Evolutionary conservation across 345 rosid species (phyloP).

Genomic region (Clarkia xantiana): DNA sequence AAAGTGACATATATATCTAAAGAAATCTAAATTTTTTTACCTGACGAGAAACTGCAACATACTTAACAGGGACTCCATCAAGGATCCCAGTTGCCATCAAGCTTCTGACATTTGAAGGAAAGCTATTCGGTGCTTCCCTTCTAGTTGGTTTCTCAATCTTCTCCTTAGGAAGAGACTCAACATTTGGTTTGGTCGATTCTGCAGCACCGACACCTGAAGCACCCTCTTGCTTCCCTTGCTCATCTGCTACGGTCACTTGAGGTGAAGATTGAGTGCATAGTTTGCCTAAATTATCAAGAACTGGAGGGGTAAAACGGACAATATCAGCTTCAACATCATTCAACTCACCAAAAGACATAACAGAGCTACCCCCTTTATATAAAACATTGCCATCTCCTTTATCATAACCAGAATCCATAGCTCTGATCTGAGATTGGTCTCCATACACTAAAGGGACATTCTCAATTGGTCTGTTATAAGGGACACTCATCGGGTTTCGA

Average conservation of each 20-base stretch:
- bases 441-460: constrained; percentile 29
- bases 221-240: constrained; percentile 22
- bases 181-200: constrained; percentile 27
- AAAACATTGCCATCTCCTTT: constrained; percentile 35
- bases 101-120: constrained; percentile 89
- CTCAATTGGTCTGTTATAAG: constrained; percentile 24
- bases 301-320: constrained; percentile 24
- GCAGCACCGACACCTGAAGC: constrained; percentile 18
- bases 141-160: constrained; percentile 32
- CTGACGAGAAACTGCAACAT: constrained; percentile 62
- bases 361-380: constrained; percentile 34
- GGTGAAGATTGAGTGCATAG: constrained; percentile 27
- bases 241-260: constrained; percentile 26
- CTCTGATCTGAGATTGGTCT: constrained; percentile 18
- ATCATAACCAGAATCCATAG: constrained; percentile 17
- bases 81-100: constrained; percentile 90
- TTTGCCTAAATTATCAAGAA: constrained; percentile 27
- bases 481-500: constrained; percentile 23
- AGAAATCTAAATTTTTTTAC: constrained; percentile 21
- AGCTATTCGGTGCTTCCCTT: constrained; percentile 78
- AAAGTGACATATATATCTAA: no score
- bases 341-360: constrained; percentile 50
- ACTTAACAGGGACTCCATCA: constrained; percentile 82
- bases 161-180: constrained; percentile 34
- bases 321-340: constrained; percentile 29